Base-by-base conservation (phyloP, 768 basidiomycete genomes). In the Termitomyces eurrhizus region DNA sequence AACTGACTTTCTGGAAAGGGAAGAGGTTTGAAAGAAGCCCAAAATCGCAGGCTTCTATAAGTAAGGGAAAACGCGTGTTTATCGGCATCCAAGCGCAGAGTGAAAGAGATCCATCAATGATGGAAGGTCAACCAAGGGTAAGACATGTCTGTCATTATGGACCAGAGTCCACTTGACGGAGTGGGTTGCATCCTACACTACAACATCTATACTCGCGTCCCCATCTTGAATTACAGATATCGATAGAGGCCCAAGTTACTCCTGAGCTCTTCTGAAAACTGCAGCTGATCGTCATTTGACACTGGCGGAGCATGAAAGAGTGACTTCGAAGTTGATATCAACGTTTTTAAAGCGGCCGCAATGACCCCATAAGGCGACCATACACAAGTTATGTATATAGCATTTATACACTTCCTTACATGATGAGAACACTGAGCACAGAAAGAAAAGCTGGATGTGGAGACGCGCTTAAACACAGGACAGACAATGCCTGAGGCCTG, bases 81-180 rank as follows among this genome's bases (percentile, higher is more conserved):
- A n/a, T 37, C 61, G 64, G 61, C 37, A 52, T 50, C 35, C n/a
- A 53, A 42, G 42, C 54, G 21, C 57, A 58, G 62, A 60, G 62
- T 61, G 63, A 37, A 46, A 50, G 11, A 33, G 11, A 18, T 33
- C 21, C 44, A 46, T 56, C 56, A 56, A 63, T 18, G 58, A 53
- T 61, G 59, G 53, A 37, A 58, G 48, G 45, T 57, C 37, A 32
- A 37, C 21, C 37, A 6, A 42, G 14, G 35, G 41, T 52, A 18
- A 55, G 42, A 36, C 62, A 59, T 52, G 44, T 13, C 29, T 21
- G 21, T 21, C 12, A 29, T 29, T 37, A 36, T 39, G 24, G 44
- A 57, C 59, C 56, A 21, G 51, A 59, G 59, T 60, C 29, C 53
- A 16, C 29, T 53, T 33, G 33, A 41, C 12, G 12, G 48, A 9